phyloP scores from a whole-genome alignment of 345 rosid genomes.

The Brassica cretica region DNA sequence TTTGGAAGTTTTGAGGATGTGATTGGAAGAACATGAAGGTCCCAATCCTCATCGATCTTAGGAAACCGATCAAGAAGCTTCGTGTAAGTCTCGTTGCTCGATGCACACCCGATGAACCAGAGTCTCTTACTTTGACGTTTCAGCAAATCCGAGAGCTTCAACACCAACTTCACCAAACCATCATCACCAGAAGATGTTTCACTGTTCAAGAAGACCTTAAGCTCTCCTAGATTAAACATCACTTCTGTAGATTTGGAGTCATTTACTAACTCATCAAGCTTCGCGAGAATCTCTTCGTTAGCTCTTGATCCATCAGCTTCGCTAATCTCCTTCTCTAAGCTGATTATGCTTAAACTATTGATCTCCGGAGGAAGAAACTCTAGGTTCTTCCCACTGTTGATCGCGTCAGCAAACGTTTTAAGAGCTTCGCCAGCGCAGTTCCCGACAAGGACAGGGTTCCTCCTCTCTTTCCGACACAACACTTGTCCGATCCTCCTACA shows the following conservation, averaged over 20 bases:
- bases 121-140: constrained; percentile 37
- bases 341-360: constrained; percentile 39
- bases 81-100: constrained; percentile 48
- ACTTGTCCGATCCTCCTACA: constrained; percentile 49
- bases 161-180: constrained; percentile 39
- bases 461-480: constrained; percentile 38
- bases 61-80: constrained; percentile 53
- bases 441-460: constrained; percentile 56
- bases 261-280: constrained; percentile 43
- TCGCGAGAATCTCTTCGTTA: constrained; percentile 33
- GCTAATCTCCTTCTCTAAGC: constrained; percentile 46
- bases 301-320: constrained; percentile 35
- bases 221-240: constrained; percentile 57
- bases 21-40: constrained; percentile 58
- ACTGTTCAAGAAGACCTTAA: constrained; percentile 38
- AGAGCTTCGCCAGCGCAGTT: constrained; percentile 52
- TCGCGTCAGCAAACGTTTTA: constrained; percentile 40
- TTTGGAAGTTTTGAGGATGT: constrained; percentile 50
- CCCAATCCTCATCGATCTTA: constrained; percentile 57
- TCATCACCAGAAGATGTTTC: constrained; percentile 33
- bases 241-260: constrained; percentile 35
- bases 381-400: constrained; percentile 32
- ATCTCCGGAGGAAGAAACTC: constrained; percentile 43
- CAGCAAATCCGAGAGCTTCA: constrained; percentile 47
- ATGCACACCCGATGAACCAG: constrained; percentile 56